Conservation (phyloP, 352 stramenopile genomes). For the Globisporangium paddicum region DNA sequence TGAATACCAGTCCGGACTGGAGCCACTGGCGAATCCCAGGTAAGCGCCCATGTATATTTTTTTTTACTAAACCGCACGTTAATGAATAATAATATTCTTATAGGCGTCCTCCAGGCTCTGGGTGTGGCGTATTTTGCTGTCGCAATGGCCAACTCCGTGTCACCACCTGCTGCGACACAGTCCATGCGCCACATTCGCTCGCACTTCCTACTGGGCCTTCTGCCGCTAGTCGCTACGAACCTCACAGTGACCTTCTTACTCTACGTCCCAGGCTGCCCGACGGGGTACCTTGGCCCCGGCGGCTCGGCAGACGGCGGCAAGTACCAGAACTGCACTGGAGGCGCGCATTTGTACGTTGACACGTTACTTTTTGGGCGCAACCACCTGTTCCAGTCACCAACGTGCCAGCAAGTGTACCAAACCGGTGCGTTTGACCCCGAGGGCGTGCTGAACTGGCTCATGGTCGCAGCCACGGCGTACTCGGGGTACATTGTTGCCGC, state of each 20-base stretch:
- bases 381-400: slow-evolving; percentile 66
- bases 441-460: slow-evolving; percentile 73
- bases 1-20: slow-evolving; percentile 63
- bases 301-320: slow-evolving; percentile 34
- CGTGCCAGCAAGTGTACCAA: slow-evolving; percentile 46
- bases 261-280: slow-evolving; percentile 61
- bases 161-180: not conserved
- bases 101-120: slow-evolving; percentile 73
- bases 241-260: slow-evolving; percentile 47
- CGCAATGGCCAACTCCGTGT: slow-evolving; percentile 12
- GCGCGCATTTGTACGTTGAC: slow-evolving; percentile 73
- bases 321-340: slow-evolving; percentile 68
- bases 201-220: slow-evolving; percentile 27
- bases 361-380: slow-evolving; percentile 42
- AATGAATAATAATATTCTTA: not conserved
- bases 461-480: slow-evolving; percentile 54
- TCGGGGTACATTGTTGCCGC: slow-evolving; percentile 51
- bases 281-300: slow-evolving; percentile 68
- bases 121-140: slow-evolving; percentile 39
- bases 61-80: no score
- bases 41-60: slow-evolving; percentile 9
- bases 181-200: slow-evolving; percentile 4
- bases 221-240: slow-evolving; percentile 40
- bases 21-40: slow-evolving; percentile 60
- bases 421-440: slow-evolving; percentile 75